Evolutionary conservation across 768 basidiomycete species (phyloP), one percentile per base, ranked within the genome.

Genomic region (Kwoniella botswanensis): DNA sequence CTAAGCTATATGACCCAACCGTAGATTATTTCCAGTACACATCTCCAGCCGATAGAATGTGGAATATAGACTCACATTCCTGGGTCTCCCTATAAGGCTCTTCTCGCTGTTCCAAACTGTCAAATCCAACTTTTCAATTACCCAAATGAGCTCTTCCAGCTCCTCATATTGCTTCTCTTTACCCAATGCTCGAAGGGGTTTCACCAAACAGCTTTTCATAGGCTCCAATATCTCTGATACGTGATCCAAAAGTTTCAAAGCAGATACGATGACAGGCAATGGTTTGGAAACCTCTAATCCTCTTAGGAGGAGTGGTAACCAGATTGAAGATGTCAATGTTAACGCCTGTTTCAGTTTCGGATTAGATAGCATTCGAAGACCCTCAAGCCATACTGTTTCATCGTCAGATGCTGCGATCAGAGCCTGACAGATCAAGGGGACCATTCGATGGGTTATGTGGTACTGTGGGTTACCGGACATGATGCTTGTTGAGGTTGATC

Each of bases 371-470:
- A 78, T 71, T 17, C 71, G 60, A 15, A 80, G 74, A 29, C 77
- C 79, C 55, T 78, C 74, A 22, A 77, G 66, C 78, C 78, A 79
- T 61, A 77, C 76, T 60, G 35, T 22, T 24, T 74, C 67, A 43
- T 79, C 73, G 5, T 68, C 58, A 17, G 78, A 74, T 7, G 77
- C 73, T 15, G 74, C 61, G n/a, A 74, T 74, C 21, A 80, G 62
- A 6, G 75, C 79, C 59, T 80, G 79, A 44, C 75, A 80, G 53
- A 80, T 75, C 17, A 80, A 68, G 10, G 79, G 79, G 24, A 80
- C 73, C 71, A 80, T 80, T n/a, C 77, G 71, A 52, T 77, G 77
- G 9, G 73, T 67, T 64, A 80, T 75, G 56, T 74, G 77, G 22
- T 80, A 76, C 11, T 74, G 70, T 17, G 70, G 46, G n/a, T 72